These are phyloP conservation scores for Chaetomium cochliodes DNA, from an alignment of 495 filamentous ascomycete species.

Conservation along the genomic window DNA sequence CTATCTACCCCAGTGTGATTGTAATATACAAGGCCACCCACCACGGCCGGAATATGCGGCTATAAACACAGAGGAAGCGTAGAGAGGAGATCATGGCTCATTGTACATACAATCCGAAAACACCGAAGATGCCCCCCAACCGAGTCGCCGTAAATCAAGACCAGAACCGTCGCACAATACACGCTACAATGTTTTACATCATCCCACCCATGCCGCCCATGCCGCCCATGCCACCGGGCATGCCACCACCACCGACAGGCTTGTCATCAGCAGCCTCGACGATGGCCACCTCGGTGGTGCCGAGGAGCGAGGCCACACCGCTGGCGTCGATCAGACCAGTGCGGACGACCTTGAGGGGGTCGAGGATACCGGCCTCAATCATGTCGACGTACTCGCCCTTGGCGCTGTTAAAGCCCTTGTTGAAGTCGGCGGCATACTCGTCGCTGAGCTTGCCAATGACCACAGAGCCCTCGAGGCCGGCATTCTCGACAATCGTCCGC, in stretches of 20 bases:
- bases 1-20: conserved; percentile 35
- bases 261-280: conserved; percentile 96
- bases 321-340: conserved; percentile 91
- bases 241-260: conserved; percentile 61
- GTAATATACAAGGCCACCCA: conserved; percentile 34
- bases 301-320: conserved; percentile 94
- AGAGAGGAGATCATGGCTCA: conserved; percentile 41
- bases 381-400: conserved; percentile 99
- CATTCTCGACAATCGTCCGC: conserved; percentile 95
- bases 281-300: conserved; percentile 96
- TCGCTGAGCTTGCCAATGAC: conserved; percentile 98
- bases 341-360: conserved; percentile 98
- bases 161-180: conserved; percentile 20
- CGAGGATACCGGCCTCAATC: conserved; percentile 94
- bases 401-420: conserved; percentile 93
- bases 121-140: conserved; percentile 37
- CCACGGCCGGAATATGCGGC: conserved; percentile 26
- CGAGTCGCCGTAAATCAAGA: conserved; percentile 37
- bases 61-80: conserved; percentile 32
- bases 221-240: conserved; percentile 47
- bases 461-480: conserved; percentile 91
- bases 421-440: conserved; percentile 89
- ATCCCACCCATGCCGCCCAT: conserved; percentile 61
- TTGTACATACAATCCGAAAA: conserved; percentile 38
- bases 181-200: conserved; percentile 44